Percentiles rank a stretch among this genome's conserved stretches.
Conservation (phyloP, 176 grass and related monocot genomes). For the Saccharum spontaneum region DNA sequence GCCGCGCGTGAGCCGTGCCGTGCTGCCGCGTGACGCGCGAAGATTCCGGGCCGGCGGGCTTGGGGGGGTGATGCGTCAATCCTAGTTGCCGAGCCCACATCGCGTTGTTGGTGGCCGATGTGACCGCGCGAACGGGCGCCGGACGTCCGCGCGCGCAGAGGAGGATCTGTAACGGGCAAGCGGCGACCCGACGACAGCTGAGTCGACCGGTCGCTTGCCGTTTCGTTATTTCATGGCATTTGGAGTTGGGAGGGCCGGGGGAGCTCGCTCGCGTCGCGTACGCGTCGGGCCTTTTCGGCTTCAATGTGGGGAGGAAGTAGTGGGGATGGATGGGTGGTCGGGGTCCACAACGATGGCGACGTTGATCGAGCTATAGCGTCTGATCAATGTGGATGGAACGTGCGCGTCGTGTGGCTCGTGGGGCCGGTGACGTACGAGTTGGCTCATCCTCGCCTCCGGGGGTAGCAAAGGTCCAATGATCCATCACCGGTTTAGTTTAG, state of each 20-base stretch:
- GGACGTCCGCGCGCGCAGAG: neutral
- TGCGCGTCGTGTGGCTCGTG: conserved; percentile 26
- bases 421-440: conserved; percentile 38
- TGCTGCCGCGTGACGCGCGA: neutral
- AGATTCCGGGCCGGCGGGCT: conserved; percentile 10
- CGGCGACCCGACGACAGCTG: neutral
- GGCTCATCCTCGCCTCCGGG: neutral
- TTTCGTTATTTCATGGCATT: conserved; percentile 52
- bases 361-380: neutral
- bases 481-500: neutral
- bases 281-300: conserved; percentile 6
- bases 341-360: conserved; percentile 28
- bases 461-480: neutral
- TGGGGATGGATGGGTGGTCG: conserved; percentile 30
- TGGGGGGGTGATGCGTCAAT: neutral
- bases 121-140: conserved; percentile 34
- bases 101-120: conserved; percentile 53
- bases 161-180: conserved; percentile 55
- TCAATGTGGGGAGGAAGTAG: neutral
- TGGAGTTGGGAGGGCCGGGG: no score
- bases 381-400: conserved; percentile 29
- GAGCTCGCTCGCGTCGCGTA: neutral
- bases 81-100: conserved; percentile 43
- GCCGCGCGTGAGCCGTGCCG: neutral
- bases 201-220: conserved; percentile 25